phyloP scores from a whole-genome alignment of 441 rosid genomes.

The Pelargonium cotyledonis region DNA sequence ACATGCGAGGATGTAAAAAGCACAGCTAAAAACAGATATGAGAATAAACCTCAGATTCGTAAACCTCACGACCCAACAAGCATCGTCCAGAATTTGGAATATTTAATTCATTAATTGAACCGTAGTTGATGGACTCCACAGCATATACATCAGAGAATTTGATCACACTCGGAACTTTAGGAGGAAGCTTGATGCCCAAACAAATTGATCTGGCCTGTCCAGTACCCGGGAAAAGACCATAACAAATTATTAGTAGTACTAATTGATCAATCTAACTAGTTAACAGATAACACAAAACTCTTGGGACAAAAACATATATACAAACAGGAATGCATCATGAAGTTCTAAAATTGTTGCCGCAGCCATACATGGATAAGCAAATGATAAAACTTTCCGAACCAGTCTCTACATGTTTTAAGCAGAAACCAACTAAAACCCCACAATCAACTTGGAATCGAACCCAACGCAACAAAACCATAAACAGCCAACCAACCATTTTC shows the following conservation, averaged over 20 bases:
- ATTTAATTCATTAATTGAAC: constrained; percentile 31
- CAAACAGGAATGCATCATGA: neutral
- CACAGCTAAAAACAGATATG: neutral
- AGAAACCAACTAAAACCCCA: neutral
- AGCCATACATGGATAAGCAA: no score
- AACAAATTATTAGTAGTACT: constrained; percentile 9
- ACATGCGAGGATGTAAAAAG: constrained; percentile 9
- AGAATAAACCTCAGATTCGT: constrained; percentile 44
- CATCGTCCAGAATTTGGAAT: constrained; percentile 31
- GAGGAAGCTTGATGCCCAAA: constrained; percentile 40
- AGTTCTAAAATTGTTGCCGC: no score
- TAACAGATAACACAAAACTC: constrained; percentile 11
- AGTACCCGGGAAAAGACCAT: constrained; percentile 21
- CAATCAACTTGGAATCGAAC: neutral
- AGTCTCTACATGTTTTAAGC: no score
- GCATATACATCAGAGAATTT: constrained; percentile 60
- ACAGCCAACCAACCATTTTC: neutral
- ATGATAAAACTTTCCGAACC: no score
- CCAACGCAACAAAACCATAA: neutral
- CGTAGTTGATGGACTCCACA: constrained; percentile 45
- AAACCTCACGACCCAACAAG: constrained; percentile 31
- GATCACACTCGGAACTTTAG: constrained; percentile 32
- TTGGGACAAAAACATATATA: neutral
- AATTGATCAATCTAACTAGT: constrained; percentile 6
- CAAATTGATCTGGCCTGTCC: constrained; percentile 48